Percentiles rank a stretch among this genome's conserved stretches.
Evolutionary conservation across 2,329 filamentous ascomycete species (phyloP).

Genomic region (Penicillium brasilianum): DNA sequence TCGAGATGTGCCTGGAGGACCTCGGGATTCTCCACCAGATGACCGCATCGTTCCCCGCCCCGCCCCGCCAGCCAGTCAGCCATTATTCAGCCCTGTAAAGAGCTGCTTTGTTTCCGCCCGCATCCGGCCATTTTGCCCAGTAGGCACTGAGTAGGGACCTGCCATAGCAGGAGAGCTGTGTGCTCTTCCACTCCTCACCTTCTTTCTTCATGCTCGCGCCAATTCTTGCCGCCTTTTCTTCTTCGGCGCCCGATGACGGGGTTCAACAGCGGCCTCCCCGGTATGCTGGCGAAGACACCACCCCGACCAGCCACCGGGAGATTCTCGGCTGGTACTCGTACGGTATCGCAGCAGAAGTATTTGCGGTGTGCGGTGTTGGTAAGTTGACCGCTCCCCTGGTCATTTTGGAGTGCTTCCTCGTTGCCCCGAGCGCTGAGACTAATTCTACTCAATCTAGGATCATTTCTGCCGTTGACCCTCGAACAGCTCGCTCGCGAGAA

Average conservation of each 20-base stretch:
- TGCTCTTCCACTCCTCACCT: conserved; percentile 8
- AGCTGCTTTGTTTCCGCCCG: conserved; percentile 16
- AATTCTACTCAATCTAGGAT: conserved; percentile 59
- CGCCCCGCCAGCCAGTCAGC: not conserved
- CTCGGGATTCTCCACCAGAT: not conserved
- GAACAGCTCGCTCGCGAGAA: conserved; percentile 91
- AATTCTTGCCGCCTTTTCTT: conserved; percentile 24
- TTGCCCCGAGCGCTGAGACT: not conserved
- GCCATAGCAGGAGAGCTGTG: not conserved
- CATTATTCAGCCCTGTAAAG: not conserved
- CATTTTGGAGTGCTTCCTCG: not conserved
- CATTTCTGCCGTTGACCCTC: conserved; percentile 89
- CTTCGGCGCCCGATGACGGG: conserved; percentile 25
- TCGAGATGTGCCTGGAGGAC: not conserved
- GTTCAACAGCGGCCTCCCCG: conserved; percentile 49
- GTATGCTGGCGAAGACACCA: conserved; percentile 83
- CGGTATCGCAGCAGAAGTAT: conserved; percentile 92
- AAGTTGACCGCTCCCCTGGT: conserved; percentile 14
- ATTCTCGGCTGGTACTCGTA: conserved; percentile 91
- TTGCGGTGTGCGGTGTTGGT: conserved; percentile 83
- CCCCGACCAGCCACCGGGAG: conserved; percentile 79
- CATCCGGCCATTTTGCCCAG: conserved; percentile 17
- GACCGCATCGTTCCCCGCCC: conserved; percentile 6
- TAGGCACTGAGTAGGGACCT: not conserved
- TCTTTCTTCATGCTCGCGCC: conserved; percentile 28